Evolutionary conservation across 768 basidiomycete genomes (phyloP), one percentile per base, ranked within the genome.

Genomic region (Pholiota molesta): DNA sequence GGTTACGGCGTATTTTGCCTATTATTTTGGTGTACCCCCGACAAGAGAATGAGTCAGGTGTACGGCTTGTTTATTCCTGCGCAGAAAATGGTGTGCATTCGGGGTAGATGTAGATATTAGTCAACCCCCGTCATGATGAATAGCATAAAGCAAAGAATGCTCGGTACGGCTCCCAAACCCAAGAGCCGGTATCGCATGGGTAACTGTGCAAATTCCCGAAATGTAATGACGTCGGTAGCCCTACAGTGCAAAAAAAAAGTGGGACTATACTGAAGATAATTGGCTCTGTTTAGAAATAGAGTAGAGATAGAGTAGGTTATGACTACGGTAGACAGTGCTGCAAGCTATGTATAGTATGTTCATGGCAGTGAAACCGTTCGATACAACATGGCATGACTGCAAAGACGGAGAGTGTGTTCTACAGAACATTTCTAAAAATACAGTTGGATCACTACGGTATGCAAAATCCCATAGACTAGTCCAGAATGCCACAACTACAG

Each of bases 351-450:
- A n/a, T n/a, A n/a, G 23, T 26, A 21, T n/a, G 9, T 21, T 10
- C 11, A 49, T 26, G 47, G 47, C 26, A 26, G 47, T 26, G 23
- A 49, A 49, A 21, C 19, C 47, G 11, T 11, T 26, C 47, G 35
- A 37, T 19, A 26, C 47, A 11, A 26, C 19, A 49, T 49, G 7
- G 13, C 26, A 26, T 49, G 47, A 49, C 47, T 21, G 19, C 47
- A 26, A 14, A 26, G 47, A 49, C 14, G 19, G 23, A 49, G 47
- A 49, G 8, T 5, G 47, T 1, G 19, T 49, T 26, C 47, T 49
- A 49, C 47, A 49, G 47, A 26, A 49, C 47, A 26, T 23, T 13
- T 49, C 47, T 49, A 49, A 49, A 49, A 49, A 49, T 49, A 49
- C 47, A 49, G 23, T 23, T 49, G 47, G 23, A 14, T 49, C 11